Percentiles rank a stretch among this genome's conserved stretches.
phyloP scores from a whole-genome alignment of 1,139 yeast genomes.

The Blastobotrys illinoisensis region DNA sequence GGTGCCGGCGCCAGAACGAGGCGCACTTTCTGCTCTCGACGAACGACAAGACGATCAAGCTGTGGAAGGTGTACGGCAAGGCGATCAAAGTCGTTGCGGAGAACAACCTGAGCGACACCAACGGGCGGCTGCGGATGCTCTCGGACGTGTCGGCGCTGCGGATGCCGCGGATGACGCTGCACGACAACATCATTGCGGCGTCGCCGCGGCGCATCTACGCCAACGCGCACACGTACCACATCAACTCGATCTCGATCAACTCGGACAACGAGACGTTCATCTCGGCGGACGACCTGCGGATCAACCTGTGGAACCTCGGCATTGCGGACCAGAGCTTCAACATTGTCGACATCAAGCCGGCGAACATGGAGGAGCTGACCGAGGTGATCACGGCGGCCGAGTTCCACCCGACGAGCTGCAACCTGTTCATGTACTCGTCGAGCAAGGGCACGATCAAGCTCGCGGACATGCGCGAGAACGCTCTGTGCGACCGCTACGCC shows the following conservation, averaged over 20 bases:
- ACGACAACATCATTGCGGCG: slow-evolving; percentile 92
- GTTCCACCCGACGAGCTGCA: slow-evolving; percentile 91
- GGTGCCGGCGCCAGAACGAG: slow-evolving; percentile 86
- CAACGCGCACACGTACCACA: slow-evolving; percentile 97
- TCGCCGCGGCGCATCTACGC: slow-evolving; percentile 88
- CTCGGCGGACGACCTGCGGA: slow-evolving; percentile 89
- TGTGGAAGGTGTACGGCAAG: slow-evolving; percentile 94
- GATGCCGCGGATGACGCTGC: slow-evolving; percentile 82
- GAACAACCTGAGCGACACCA: slow-evolving; percentile 61
- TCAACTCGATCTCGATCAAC: slow-evolving; percentile 89
- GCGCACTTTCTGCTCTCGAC: slow-evolving; percentile 87
- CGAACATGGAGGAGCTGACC: slow-evolving; percentile 97
- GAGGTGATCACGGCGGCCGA: slow-evolving; percentile 98
- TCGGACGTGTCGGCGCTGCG: slow-evolving; percentile 42
- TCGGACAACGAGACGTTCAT: slow-evolving; percentile 95
- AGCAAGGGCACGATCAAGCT: slow-evolving; percentile 94
- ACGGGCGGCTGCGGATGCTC: slow-evolving; percentile 25
- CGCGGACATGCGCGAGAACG: slow-evolving; percentile 95
- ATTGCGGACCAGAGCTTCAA: slow-evolving; percentile 92
- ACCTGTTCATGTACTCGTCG: slow-evolving; percentile 92
- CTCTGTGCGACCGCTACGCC: slow-evolving; percentile 87
- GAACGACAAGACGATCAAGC: slow-evolving; percentile 92
- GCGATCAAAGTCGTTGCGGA: slow-evolving; percentile 88
- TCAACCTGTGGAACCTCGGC: slow-evolving; percentile 92
- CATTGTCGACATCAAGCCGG: slow-evolving; percentile 96